Evolutionary conservation across 257 asterid genomes (phyloP).

Genomic region (Leptodermis oblonga): DNA sequence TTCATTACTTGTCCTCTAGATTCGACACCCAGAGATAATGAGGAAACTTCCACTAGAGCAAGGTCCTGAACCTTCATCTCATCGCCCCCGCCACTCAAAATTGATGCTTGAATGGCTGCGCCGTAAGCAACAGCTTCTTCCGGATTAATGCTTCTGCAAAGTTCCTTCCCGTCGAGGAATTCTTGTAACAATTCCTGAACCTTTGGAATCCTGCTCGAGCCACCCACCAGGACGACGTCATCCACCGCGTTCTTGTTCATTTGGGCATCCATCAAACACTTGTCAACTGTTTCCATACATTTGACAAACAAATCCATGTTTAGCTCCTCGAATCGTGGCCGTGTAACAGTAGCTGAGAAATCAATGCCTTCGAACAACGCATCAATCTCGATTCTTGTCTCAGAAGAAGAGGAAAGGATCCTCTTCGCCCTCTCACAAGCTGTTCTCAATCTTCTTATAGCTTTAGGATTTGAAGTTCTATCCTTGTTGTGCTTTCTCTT

Average conservation of each 20-base stretch:
- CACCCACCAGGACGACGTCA: neutral
- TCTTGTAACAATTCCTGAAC: neutral
- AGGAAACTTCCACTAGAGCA: neutral
- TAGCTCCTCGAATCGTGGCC: neutral
- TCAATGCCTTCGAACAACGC: neutral
- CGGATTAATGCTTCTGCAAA: neutral
- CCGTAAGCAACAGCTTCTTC: neutral
- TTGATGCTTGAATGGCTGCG: neutral
- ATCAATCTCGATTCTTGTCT: neutral
- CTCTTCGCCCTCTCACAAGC: slow-evolving; percentile 1
- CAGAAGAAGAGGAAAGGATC: neutral
- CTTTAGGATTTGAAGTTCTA: neutral
- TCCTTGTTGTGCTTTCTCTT: neutral
- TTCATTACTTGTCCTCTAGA: neutral
- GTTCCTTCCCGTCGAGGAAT: neutral
- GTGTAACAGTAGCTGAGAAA: neutral
- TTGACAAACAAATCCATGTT: neutral
- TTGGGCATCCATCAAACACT: neutral
- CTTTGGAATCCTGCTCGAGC: neutral
- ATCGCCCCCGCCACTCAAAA: neutral
- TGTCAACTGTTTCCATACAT: neutral
- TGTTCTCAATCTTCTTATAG: neutral
- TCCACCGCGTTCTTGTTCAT: neutral
- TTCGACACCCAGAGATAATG: neutral
- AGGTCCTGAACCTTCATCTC: neutral